Evolutionary conservation across 257 asterid genomes (phyloP).

Genomic region (Ajuga chamaepitys): DNA sequence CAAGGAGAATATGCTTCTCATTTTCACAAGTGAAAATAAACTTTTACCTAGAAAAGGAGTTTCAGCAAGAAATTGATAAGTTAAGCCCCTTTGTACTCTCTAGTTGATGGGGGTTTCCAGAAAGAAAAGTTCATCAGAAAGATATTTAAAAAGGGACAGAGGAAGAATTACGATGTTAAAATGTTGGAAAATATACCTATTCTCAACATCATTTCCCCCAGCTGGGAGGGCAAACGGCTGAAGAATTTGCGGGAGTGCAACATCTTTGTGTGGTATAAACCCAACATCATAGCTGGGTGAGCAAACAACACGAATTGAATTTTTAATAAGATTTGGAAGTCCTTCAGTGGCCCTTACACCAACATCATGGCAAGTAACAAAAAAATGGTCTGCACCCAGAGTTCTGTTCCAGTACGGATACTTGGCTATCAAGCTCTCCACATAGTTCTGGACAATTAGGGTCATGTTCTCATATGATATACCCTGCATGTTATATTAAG

Average conservation of each 20-base stretch:
- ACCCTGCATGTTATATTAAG: constrained; percentile 54
- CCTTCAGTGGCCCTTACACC: constrained; percentile 99
- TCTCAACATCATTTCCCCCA: constrained; percentile 90
- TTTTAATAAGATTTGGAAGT: constrained; percentile 78
- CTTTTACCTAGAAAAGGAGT: neutral
- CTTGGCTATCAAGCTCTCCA: constrained; percentile 67
- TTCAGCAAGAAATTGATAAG: neutral
- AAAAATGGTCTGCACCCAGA: constrained; percentile 94
- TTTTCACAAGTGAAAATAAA: neutral
- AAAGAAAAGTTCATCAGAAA: neutral
- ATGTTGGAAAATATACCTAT: constrained; percentile 45
- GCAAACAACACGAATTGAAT: constrained; percentile 96
- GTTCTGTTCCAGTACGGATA: constrained; percentile 98
- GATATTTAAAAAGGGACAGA: neutral
- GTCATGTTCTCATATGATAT: constrained; percentile 96
- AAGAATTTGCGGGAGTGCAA: constrained; percentile 93
- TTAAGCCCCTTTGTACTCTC: neutral
- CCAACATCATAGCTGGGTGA: constrained; percentile 99
- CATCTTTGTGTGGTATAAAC: constrained; percentile 96
- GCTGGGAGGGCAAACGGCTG: constrained; percentile 98
- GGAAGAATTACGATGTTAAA: neutral
- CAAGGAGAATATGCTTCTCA: neutral
- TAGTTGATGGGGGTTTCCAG: neutral
- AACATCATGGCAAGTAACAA: constrained; percentile 97
- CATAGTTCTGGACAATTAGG: constrained; percentile 70